These are phyloP conservation scores for Apiotrichum domesticum DNA, from an alignment of 1,284 basidiomycete genomes.

Conservation along the genomic window DNA sequence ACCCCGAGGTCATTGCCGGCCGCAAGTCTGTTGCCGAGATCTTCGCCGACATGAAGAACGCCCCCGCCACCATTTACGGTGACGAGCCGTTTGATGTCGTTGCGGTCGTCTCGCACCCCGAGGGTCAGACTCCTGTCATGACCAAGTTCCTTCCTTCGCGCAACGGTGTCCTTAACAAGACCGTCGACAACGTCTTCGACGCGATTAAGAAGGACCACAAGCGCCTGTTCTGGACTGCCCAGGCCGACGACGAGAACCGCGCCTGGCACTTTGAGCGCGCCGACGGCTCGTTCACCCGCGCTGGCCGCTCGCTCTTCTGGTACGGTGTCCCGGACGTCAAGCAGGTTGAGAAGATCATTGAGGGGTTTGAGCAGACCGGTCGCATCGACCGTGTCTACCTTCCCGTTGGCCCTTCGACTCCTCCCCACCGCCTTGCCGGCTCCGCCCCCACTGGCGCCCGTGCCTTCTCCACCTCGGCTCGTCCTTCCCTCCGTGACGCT, in stretches of 20 bases:
- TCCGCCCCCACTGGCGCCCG: slow-evolving; percentile 50
- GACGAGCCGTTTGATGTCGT: slow-evolving; percentile 96
- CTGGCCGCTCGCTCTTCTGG: slow-evolving; percentile 90
- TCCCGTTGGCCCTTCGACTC: slow-evolving; percentile 77
- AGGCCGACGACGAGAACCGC: slow-evolving; percentile 89
- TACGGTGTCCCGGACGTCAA: slow-evolving; percentile 88
- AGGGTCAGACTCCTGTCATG: slow-evolving; percentile 83
- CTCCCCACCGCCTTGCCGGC: slow-evolving; percentile 53
- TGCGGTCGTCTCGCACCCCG: slow-evolving; percentile 87
- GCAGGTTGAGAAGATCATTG: slow-evolving; percentile 83
- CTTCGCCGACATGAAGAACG: slow-evolving; percentile 69
- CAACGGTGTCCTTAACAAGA: slow-evolving; percentile 84
- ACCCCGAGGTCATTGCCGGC: slow-evolving; percentile 82
- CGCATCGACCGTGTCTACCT: slow-evolving; percentile 82
- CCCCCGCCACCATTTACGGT: slow-evolving; percentile 90
- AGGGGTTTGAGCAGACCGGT: slow-evolving; percentile 74
- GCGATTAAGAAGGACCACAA: slow-evolving; percentile 93
- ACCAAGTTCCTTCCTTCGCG: slow-evolving; percentile 85
- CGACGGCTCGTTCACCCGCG: slow-evolving; percentile 93
- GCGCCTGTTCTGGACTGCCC: slow-evolving; percentile 92
- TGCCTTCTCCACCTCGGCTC: slow-evolving; percentile 69
- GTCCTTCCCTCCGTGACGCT: slow-evolving; percentile 50
- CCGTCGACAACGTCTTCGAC: slow-evolving; percentile 95
- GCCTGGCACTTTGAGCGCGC: slow-evolving; percentile 99
- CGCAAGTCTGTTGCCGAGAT: slow-evolving; percentile 83